Conservation (phyloP, 2,329 filamentous ascomycete species). For the Microcera coccophila region DNA sequence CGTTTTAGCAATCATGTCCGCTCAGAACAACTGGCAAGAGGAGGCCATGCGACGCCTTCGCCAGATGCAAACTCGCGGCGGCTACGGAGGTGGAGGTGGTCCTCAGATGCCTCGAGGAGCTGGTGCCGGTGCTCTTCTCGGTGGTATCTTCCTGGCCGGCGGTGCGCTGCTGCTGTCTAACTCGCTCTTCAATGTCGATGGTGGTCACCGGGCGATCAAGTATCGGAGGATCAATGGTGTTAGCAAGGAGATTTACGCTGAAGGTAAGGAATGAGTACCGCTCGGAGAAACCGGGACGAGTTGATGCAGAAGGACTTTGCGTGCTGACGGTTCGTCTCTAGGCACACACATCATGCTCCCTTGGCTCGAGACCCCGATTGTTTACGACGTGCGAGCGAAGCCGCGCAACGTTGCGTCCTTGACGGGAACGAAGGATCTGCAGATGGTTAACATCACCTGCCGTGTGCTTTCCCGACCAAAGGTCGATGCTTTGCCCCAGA, state of each 20-base stretch:
- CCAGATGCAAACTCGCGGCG: constrained; percentile 44
- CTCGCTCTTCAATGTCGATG: constrained; percentile 79
- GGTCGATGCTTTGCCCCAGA: constrained; percentile 85
- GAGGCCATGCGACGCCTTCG: constrained; percentile 51
- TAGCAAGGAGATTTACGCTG: constrained; percentile 89
- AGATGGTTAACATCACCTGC: constrained; percentile 99
- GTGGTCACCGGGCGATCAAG: constrained; percentile 98
- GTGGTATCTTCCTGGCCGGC: constrained; percentile 43
- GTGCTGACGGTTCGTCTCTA: constrained; percentile 32
- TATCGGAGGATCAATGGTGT: constrained; percentile 91
- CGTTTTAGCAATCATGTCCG: constrained; percentile 27
- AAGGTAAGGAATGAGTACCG: constrained; percentile 69
- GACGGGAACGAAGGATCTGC: constrained; percentile 96
- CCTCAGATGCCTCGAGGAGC: constrained; percentile 41
- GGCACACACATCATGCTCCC: constrained; percentile 91
- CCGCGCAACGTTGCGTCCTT: constrained; percentile 94
- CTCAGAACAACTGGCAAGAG: constrained; percentile 42
- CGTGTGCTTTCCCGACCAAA: constrained; percentile 93
- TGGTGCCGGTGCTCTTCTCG: constrained; percentile 38
- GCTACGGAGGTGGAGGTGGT: constrained; percentile 41
- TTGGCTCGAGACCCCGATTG: constrained; percentile 95
- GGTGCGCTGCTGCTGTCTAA: constrained; percentile 53
- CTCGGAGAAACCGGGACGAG: constrained; percentile 13
- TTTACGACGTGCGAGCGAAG: constrained; percentile 97
- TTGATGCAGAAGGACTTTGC: constrained; percentile 5